These are phyloP conservation scores for Podospora didyma DNA, from an alignment of 495 filamentous ascomycete species.

Conservation along the genomic window DNA sequence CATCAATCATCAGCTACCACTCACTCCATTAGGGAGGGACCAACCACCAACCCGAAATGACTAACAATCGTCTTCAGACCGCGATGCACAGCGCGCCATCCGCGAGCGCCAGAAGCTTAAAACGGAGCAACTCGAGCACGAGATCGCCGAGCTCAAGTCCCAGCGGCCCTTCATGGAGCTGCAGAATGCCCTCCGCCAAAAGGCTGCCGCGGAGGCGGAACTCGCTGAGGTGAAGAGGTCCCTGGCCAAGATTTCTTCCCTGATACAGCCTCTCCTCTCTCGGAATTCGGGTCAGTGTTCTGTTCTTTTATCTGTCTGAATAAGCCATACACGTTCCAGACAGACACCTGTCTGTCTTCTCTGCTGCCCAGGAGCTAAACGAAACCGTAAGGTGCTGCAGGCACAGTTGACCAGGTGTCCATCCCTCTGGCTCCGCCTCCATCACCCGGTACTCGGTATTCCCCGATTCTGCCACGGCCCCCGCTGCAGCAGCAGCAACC, in stretches of 20 bases:
- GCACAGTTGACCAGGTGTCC: not conserved
- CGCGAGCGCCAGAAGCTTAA: slow-evolving; percentile 71
- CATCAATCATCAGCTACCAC: no score
- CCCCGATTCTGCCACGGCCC: not conserved
- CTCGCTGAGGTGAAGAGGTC: slow-evolving; percentile 64
- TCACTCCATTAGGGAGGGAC: no score
- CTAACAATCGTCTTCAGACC: slow-evolving; percentile 38
- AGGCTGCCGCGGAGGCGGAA: slow-evolving; percentile 65
- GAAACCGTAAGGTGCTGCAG: no score
- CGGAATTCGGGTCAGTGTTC: not conserved
- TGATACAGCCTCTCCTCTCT: slow-evolving; percentile 59
- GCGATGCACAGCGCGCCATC: slow-evolving; percentile 80
- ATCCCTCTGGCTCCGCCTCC: slow-evolving; percentile 11
- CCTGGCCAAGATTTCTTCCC: slow-evolving; percentile 55
- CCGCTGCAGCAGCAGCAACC: slow-evolving; percentile 16
- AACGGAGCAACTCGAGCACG: slow-evolving; percentile 58
- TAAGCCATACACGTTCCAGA: no score
- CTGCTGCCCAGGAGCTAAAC: no score
- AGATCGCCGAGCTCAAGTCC: slow-evolving; percentile 46
- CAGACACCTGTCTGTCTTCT: no score
- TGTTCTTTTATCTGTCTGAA: not conserved
- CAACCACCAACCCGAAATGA: no score
- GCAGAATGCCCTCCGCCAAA: slow-evolving; percentile 63
- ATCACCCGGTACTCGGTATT: no score
- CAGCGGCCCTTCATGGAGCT: slow-evolving; percentile 79